phyloP scores from a whole-genome alignment of 2,329 filamentous ascomycete species.

The Colletotrichum tamarilloi region DNA sequence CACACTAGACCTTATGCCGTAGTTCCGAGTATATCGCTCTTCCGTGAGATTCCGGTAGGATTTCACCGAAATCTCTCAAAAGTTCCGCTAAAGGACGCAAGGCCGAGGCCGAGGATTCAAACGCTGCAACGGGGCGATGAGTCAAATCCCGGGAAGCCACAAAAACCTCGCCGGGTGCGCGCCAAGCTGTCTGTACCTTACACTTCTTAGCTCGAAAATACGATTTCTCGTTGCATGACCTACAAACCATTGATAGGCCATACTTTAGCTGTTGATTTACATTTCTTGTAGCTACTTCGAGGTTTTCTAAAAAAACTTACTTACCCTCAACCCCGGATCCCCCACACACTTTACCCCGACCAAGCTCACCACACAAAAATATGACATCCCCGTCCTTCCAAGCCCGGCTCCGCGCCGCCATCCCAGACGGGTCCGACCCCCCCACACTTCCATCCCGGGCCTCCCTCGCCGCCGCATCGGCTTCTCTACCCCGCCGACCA shows the following conservation, averaged over 20 bases:
- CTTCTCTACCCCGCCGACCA: slow-evolving; percentile 50
- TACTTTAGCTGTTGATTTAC: too few relatives aligned
- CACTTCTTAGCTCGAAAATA: too few relatives aligned
- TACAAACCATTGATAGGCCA: too few relatives aligned
- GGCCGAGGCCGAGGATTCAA: background rate
- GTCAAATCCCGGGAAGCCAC: background rate
- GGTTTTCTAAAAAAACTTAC: too few relatives aligned
- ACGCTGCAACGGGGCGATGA: background rate
- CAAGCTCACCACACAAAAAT: background rate
- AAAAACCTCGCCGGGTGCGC: too few relatives aligned
- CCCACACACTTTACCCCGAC: too few relatives aligned
- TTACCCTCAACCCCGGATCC: too few relatives aligned
- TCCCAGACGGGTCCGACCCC: slow-evolving; percentile 26
- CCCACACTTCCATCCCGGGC: slow-evolving; percentile 52
- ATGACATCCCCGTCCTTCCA: slow-evolving; percentile 26
- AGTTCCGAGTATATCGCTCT: background rate
- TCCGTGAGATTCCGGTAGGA: background rate
- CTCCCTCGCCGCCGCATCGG: slow-evolving; percentile 50
- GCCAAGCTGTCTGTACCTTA: too few relatives aligned
- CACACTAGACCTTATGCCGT: background rate
- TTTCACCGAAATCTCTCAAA: background rate
- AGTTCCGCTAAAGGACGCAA: background rate
- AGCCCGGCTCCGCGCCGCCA: slow-evolving; percentile 25
- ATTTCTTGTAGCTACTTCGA: too few relatives aligned
- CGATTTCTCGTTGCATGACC: too few relatives aligned